phyloP scores from a whole-genome alignment of 371 early-diverging fungal genomes.

The Circinella umbellata region DNA sequence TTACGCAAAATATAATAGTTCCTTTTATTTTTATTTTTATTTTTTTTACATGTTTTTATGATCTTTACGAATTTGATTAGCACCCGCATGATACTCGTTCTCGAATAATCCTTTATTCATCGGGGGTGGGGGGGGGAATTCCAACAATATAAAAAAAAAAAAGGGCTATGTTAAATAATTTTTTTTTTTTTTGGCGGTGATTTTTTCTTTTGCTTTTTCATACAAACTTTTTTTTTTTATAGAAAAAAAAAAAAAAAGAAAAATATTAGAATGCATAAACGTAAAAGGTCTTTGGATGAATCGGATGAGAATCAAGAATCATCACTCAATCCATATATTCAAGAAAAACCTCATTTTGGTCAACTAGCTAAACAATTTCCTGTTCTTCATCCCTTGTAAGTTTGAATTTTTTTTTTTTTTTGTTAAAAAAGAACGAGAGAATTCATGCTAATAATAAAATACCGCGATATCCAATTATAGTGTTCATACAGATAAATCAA shows the following conservation, averaged over 20 bases:
- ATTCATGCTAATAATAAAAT: neutral
- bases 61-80: constrained; percentile 47
- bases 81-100: constrained; percentile 20
- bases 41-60: constrained; percentile 44
- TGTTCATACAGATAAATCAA: constrained; percentile 19
- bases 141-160: neutral
- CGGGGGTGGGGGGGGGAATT: too few relatives aligned
- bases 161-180: too few relatives aligned
- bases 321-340: constrained; percentile 26
- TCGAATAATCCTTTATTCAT: constrained; percentile 12
- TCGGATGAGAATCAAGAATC: neutral
- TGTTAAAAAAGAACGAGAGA: neutral
- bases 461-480: constrained; percentile 18
- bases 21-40: too few relatives aligned
- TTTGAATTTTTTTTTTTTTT: neutral
- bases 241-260: neutral
- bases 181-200: neutral
- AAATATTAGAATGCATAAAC: constrained; percentile 5
- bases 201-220: neutral
- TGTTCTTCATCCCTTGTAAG: constrained; percentile 30
- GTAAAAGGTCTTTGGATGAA: neutral
- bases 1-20: too few relatives aligned
- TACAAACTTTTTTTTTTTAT: neutral
- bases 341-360: constrained; percentile 41
- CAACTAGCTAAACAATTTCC: constrained; percentile 33